Percentiles rank a stretch among this genome's conserved stretches.
Conservation (phyloP, 2,329 filamentous ascomycete genomes). For the Teratosphaeriaceae sp. region DNA sequence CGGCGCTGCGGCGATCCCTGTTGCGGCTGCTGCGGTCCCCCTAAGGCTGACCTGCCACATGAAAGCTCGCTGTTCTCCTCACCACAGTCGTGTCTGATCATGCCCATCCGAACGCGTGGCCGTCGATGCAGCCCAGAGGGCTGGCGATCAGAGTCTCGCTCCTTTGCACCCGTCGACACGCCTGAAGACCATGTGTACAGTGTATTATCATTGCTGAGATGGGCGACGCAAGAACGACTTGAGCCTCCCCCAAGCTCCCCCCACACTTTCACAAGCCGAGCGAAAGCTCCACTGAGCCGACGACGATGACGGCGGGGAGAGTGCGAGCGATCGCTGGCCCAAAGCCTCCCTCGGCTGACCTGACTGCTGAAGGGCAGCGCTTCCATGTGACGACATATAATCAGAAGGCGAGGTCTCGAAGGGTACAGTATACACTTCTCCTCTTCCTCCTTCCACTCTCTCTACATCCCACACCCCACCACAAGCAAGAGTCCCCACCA, state of each 20-base stretch:
- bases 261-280: constrained; percentile 9
- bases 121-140: no score
- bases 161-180: not conserved
- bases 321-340: not conserved
- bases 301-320: constrained; percentile 8
- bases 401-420: not conserved
- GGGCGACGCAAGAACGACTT: no score
- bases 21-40: no score
- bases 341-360: constrained; percentile 8
- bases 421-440: not conserved
- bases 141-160: no score
- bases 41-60: no score
- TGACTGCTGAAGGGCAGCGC: not conserved
- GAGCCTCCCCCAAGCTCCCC: no score
- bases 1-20: no score
- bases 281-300: constrained; percentile 9
- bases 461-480: not conserved
- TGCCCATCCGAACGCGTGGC: no score
- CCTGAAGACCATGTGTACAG: no score
- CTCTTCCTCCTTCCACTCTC: constrained; percentile 1
- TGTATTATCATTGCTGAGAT: no score
- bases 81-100: no score
- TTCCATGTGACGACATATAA: constrained; percentile 10
- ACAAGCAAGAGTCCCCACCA: constrained; percentile 4
- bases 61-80: no score